phyloP scores from a whole-genome alignment of 495 filamentous ascomycete genomes.

The Aspergillus mulundensis region DNA sequence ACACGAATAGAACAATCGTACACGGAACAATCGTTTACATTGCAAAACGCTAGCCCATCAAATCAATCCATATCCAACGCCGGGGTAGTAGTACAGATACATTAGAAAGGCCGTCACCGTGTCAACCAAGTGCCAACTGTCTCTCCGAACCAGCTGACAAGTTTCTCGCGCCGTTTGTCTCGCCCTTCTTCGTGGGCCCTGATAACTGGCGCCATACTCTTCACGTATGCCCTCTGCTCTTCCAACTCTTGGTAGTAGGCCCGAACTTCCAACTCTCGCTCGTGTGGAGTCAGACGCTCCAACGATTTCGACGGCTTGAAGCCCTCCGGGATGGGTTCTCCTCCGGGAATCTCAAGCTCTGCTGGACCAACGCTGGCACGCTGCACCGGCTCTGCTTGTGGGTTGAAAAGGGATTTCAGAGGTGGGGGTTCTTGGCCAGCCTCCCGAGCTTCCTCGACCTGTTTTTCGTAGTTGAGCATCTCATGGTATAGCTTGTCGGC shows the following conservation, averaged over 20 bases:
- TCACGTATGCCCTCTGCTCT: conserved; percentile 51
- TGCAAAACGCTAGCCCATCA: background rate
- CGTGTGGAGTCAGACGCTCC: conserved; percentile 55
- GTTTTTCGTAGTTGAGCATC: conserved; percentile 72
- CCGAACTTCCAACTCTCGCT: conserved; percentile 63
- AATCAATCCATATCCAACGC: background rate
- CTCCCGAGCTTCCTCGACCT: conserved; percentile 60
- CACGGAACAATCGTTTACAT: background rate
- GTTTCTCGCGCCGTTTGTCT: conserved; percentile 55
- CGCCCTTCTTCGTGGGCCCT: conserved; percentile 55
- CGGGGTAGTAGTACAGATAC: background rate
- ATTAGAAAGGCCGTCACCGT: conserved; percentile 13
- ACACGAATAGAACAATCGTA: too few relatives aligned
- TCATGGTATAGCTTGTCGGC: conserved; percentile 83
- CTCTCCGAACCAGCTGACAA: conserved; percentile 51
- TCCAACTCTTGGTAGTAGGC: conserved; percentile 57
- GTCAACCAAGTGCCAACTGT: conserved; percentile 45
- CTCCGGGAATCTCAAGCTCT: conserved; percentile 33
- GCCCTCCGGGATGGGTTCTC: conserved; percentile 30
- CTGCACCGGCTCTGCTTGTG: conserved; percentile 21
- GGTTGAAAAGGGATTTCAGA: conserved; percentile 38
- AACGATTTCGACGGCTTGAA: conserved; percentile 50
- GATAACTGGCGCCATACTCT: conserved; percentile 51
- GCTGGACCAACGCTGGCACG: background rate
- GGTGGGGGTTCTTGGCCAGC: conserved; percentile 48